phyloP scores from a whole-genome alignment of 306 rosid species.

The Rosa multiflora region DNA sequence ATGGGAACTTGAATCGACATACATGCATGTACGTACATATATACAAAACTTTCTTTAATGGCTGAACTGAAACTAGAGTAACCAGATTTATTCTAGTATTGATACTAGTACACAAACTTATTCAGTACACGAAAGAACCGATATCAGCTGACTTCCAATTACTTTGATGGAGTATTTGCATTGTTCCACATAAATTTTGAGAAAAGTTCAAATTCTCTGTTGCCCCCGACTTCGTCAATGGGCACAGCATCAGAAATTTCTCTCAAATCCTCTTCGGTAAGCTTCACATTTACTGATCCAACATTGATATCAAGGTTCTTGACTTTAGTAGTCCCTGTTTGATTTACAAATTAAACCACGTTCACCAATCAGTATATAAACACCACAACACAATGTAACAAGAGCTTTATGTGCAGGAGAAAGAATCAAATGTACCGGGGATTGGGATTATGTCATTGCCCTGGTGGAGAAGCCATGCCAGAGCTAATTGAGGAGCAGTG shows the following conservation, averaged over 20 bases:
- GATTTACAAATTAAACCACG: neutral
- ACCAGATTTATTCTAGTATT: neutral
- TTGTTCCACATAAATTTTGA: neutral
- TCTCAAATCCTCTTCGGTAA: conserved; percentile 49
- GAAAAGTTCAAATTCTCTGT: conserved; percentile 31
- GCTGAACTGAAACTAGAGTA: neutral
- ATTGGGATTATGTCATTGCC: conserved; percentile 62
- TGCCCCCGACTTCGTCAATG: conserved; percentile 46
- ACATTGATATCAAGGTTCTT: conserved; percentile 60
- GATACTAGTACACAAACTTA: neutral
- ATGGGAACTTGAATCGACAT: too few species aligned
- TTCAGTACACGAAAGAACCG: neutral
- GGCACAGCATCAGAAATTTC: conserved; percentile 63
- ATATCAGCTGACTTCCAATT: neutral
- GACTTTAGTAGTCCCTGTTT: conserved; percentile 56
- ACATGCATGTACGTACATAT: too few species aligned
- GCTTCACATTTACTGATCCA: conserved; percentile 55
- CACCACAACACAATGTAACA: neutral
- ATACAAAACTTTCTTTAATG: too few species aligned
- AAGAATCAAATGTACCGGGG: conserved; percentile 45
- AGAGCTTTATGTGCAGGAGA: too few species aligned
- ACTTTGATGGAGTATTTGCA: neutral
- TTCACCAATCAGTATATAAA: neutral
- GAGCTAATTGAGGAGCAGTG: conserved; percentile 61
- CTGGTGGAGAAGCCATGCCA: conserved; percentile 75